Conservation (phyloP, 1,139 yeast species). For the Hyphopichia burtonii region DNA sequence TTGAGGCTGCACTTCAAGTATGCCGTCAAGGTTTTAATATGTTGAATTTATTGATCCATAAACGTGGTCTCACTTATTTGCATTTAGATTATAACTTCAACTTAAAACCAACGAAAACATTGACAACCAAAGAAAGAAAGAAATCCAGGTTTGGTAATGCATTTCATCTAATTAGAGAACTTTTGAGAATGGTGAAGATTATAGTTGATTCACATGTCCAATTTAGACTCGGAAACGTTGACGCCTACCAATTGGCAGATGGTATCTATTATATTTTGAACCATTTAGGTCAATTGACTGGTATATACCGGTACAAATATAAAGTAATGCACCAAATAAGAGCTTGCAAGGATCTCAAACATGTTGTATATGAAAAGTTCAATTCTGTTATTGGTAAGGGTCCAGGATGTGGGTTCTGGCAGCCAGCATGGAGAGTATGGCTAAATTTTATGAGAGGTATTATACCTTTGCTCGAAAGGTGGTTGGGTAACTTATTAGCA, state of each 20-base stretch:
- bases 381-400: conserved; percentile 88
- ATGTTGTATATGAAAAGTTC: conserved; percentile 80
- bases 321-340: conserved; percentile 98
- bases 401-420: conserved; percentile 99
- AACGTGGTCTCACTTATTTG: conserved; percentile 86
- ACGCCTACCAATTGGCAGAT: conserved; percentile 92
- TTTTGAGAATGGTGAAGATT: conserved; percentile 75
- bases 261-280: conserved; percentile 87
- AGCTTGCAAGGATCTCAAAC: conserved; percentile 93
- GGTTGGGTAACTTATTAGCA: conserved; percentile 89
- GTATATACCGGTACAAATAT: conserved; percentile 94
- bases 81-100: conserved; percentile 96
- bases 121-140: conserved; percentile 95
- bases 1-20: conserved; percentile 94
- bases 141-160: conserved; percentile 96
- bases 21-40: conserved; percentile 93
- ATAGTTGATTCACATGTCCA: conserved; percentile 94
- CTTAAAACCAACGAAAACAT: conserved; percentile 91
- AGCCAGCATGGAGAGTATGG: conserved; percentile 99
- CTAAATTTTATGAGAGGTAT: conserved; percentile 86
- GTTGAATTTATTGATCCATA: conserved; percentile 85
- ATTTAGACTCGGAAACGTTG: conserved; percentile 83
- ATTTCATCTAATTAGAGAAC: conserved; percentile 89
- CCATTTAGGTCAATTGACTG: conserved; percentile 94
- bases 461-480: conserved; percentile 88